A percentile compares a stretch with the other conserved stretches of the same genome.
Evolutionary conservation across 768 basidiomycete species (phyloP).

Genomic region (Mrakia gelida): DNA sequence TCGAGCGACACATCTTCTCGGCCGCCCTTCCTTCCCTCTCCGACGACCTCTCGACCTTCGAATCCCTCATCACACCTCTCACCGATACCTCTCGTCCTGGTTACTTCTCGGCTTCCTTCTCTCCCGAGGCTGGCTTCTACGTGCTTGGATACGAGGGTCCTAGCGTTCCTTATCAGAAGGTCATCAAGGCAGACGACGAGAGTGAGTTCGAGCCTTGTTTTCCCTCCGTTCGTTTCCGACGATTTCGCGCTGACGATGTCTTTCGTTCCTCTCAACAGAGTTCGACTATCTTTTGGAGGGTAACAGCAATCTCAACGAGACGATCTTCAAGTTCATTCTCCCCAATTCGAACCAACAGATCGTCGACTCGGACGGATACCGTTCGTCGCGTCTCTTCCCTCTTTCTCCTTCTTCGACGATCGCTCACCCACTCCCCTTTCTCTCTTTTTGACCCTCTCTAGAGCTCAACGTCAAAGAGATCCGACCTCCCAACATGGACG

Average conservation of each 20-base stretch:
- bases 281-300: slow-evolving; percentile 57
- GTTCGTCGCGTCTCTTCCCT: slow-evolving; percentile 8
- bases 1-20: slow-evolving; percentile 77
- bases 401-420: neutral
- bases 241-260: neutral
- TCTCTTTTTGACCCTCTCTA: neutral
- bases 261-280: neutral
- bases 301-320: slow-evolving; percentile 63
- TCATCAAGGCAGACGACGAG: slow-evolving; percentile 56
- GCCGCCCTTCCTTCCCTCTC: slow-evolving; percentile 59
- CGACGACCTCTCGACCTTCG: slow-evolving; percentile 37
- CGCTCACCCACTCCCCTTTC: neutral
- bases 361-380: slow-evolving; percentile 30
- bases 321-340: slow-evolving; percentile 56
- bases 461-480: slow-evolving; percentile 84
- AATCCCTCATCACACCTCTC: slow-evolving; percentile 36
- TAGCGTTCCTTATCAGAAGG: slow-evolving; percentile 77
- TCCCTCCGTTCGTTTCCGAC: neutral
- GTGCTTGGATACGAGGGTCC: slow-evolving; percentile 75
- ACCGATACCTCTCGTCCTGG: slow-evolving; percentile 48
- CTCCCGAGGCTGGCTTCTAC: slow-evolving; percentile 80
- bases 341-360: slow-evolving; percentile 28
- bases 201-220: slow-evolving; percentile 43
- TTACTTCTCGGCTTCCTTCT: slow-evolving; percentile 68
- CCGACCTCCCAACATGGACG: slow-evolving; percentile 86